Evolutionary conservation across 129 eudicot genomes (phyloP).

Genomic region (Heracleum sosnowskyi): DNA sequence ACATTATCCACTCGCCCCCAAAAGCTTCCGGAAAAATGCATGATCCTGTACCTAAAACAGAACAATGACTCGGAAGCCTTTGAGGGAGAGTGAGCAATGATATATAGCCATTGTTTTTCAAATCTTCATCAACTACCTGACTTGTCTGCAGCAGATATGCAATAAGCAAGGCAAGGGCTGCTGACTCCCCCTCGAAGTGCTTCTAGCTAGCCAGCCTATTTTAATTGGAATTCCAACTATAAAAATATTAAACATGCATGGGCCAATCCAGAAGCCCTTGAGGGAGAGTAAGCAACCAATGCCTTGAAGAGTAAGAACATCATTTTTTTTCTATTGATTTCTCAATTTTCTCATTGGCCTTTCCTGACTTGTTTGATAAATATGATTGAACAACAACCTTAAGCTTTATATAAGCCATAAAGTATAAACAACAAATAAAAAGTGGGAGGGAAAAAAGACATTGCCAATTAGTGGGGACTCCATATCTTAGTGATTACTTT

Average conservation of each 20-base stretch:
- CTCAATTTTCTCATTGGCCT: constrained; percentile 13
- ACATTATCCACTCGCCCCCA: constrained; percentile 17
- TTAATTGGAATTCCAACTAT: background rate
- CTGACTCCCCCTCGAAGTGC: constrained; percentile 4
- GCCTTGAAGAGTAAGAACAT: constrained; percentile 15
- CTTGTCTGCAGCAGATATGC: background rate
- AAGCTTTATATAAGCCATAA: constrained; percentile 1
- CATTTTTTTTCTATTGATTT: background rate
- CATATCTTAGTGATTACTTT: constrained; percentile 24
- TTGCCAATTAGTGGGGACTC: constrained; percentile 25
- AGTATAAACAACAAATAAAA: constrained; percentile 18
- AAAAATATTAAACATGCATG: background rate
- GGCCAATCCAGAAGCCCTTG: constrained; percentile 35
- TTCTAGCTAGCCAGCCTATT: background rate
- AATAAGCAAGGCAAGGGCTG: constrained; percentile 6
- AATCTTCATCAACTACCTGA: background rate
- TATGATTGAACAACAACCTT: constrained; percentile 23
- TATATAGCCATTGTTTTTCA: constrained; percentile 1
- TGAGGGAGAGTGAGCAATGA: constrained; percentile 25
- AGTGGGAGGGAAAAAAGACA: background rate
- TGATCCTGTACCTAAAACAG: background rate
- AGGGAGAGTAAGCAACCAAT: constrained; percentile 39
- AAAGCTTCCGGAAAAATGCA: constrained; percentile 4
- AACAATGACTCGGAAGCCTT: constrained; percentile 10
- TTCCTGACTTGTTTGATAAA: constrained; percentile 13